Base-by-base conservation (phyloP, 306 rosid genomes). In the Gleditsia sinensis region DNA sequence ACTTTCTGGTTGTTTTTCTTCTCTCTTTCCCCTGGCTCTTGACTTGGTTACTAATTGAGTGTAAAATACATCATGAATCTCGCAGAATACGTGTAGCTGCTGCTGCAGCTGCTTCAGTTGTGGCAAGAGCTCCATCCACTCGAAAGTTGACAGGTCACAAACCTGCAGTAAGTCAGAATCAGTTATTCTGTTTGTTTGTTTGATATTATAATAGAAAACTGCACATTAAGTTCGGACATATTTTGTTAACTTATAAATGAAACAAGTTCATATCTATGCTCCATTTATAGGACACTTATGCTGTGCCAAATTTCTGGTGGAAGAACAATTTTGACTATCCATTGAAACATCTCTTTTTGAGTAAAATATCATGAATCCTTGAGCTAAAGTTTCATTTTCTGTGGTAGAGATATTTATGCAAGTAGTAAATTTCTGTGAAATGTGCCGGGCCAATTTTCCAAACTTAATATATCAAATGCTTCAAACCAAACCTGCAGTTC, bases 11-110 rank as follows among this genome's bases (percentile, higher is more conserved):
- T n/a, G n/a, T n/a, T n/a, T n/a, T n/a, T n/a, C n/a, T n/a, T n/a
- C n/a, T n/a, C n/a, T n/a, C n/a, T n/a, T n/a, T n/a, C n/a, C n/a
- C n/a, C n/a, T n/a, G n/a, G n/a, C n/a, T n/a, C n/a, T n/a, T 27
- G 37, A 13, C 20, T 12, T 67, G 78, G 46, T 72, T 67, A 53
- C 63, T 74, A 14, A 79, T 54, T 55, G 49, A 50, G 40, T 71
- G 21, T 68, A 75, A n/a, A 70, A 72, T 70, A 21, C 59, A 40
- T 39, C 7, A 49, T 75, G 71, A 69, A 43, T 49, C 67, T 77
- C 75, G 80, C 87, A 94, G 98, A 82, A 91, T 90, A 74, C 98
- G 96, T 9, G 98, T 91, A 50, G 97, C 95, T 51, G 98, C 96
- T 59, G 97, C 90, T 10, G 98, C 98, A 25, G 98, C 97, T 83